A percentile compares a stretch with the other conserved stretches of the same genome.
phyloP scores from a whole-genome alignment of 129 eudicot species.

The Centella asiatica region DNA sequence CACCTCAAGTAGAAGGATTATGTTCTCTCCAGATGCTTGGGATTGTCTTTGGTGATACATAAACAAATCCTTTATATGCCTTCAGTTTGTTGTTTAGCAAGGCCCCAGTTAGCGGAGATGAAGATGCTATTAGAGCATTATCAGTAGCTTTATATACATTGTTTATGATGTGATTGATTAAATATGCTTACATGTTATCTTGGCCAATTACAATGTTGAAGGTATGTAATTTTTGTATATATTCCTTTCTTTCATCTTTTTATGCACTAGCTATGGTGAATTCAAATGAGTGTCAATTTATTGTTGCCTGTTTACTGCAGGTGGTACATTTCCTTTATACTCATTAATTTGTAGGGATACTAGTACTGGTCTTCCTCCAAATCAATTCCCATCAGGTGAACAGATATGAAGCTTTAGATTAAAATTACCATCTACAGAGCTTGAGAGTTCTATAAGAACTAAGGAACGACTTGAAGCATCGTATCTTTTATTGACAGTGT shows the following conservation, averaged over 20 bases:
- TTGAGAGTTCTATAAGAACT: slow-evolving; percentile 77
- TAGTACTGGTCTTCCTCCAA: slow-evolving; percentile 86
- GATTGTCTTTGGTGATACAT: slow-evolving; percentile 95
- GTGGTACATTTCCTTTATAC: slow-evolving; percentile 94
- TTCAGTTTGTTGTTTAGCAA: slow-evolving; percentile 90
- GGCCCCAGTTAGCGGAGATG: slow-evolving; percentile 75
- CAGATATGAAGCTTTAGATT: slow-evolving; percentile 91
- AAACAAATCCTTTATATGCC: slow-evolving; percentile 84
- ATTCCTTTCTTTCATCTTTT: background rate
- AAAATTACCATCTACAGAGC: slow-evolving; percentile 93
- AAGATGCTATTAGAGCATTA: slow-evolving; percentile 87
- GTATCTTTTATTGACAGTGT: slow-evolving; percentile 73
- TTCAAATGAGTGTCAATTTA: background rate
- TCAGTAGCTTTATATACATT: slow-evolving; percentile 88
- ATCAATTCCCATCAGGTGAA: slow-evolving; percentile 83
- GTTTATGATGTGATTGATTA: slow-evolving; percentile 63
- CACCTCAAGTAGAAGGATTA: slow-evolving; percentile 6
- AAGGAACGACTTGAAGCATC: slow-evolving; percentile 83
- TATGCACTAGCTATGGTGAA: background rate
- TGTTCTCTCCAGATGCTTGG: slow-evolving; percentile 82
- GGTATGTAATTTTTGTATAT: slow-evolving; percentile 30
- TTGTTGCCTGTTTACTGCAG: slow-evolving; percentile 29
- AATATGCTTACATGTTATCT: slow-evolving; percentile 77
- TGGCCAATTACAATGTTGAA: slow-evolving; percentile 96
- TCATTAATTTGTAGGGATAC: slow-evolving; percentile 96